These are phyloP conservation scores for Mycosphaerella arachidis DNA, from an alignment of 2,329 filamentous ascomycete genomes.

Conservation along the genomic window DNA sequence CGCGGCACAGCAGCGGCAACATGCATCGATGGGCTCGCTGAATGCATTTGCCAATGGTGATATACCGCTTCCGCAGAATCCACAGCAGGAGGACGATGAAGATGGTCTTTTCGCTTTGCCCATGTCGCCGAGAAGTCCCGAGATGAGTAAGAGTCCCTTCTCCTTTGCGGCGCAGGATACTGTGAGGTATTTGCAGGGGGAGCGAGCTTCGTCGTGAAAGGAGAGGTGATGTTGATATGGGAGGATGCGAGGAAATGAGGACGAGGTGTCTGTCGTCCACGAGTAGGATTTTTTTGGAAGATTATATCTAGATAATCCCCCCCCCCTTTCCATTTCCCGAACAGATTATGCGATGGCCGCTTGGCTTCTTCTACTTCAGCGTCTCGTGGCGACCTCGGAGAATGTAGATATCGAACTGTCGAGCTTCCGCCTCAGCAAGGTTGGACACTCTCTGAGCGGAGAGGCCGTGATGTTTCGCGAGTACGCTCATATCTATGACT, in stretches of 20 bases:
- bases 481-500: no score
- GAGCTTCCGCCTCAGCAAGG: no score
- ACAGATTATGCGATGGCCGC: no score
- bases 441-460: no score
- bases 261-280: neutral
- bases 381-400: no score
- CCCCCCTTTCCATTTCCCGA: no score
- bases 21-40: constrained; percentile 39
- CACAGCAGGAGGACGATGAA: constrained; percentile 53
- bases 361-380: no score
- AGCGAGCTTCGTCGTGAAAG: constrained; percentile 6
- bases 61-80: constrained; percentile 22
- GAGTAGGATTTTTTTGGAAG: no score
- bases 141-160: constrained; percentile 81
- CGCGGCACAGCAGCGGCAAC: constrained; percentile 37
- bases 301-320: no score
- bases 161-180: constrained; percentile 48
- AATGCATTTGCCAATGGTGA: constrained; percentile 40
- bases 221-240: neutral
- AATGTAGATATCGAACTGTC: no score
- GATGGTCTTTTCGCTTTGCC: constrained; percentile 85
- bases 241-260: neutral
- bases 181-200: constrained; percentile 28
- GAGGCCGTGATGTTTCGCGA: no score
- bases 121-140: constrained; percentile 78